Evolutionary conservation across 768 basidiomycete species (phyloP).

Genomic region (Boletus edulis): DNA sequence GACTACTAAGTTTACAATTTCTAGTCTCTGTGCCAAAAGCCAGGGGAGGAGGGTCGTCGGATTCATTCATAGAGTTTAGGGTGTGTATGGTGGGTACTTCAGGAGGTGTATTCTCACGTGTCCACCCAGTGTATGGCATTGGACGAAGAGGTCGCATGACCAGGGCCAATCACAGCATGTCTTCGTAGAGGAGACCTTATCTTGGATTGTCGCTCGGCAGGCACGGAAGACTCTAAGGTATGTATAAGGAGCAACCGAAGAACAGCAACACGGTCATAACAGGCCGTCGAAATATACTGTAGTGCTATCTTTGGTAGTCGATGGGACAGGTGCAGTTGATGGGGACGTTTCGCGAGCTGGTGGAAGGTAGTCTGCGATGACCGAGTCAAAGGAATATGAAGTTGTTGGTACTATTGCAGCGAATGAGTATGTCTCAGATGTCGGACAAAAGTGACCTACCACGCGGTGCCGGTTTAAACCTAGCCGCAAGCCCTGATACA

Average conservation of each 20-base stretch:
- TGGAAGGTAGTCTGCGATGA: slow-evolving; percentile 73
- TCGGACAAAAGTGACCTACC: slow-evolving; percentile 31
- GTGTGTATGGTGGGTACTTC: slow-evolving; percentile 43
- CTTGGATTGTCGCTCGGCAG: not conserved
- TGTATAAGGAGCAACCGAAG: slow-evolving; percentile 2
- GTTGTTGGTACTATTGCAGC: slow-evolving; percentile 37
- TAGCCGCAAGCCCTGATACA: slow-evolving; percentile 57
- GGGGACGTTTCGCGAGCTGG: slow-evolving; percentile 24
- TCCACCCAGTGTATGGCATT: slow-evolving; percentile 27
- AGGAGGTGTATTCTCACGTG: slow-evolving; percentile 8
- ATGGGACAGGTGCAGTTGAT: slow-evolving; percentile 1
- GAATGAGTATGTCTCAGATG: slow-evolving; percentile 7
- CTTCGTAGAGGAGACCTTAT: not conserved
- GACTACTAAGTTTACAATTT: slow-evolving; percentile 86
- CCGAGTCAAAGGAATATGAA: slow-evolving; percentile 63
- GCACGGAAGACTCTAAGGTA: slow-evolving; percentile 17
- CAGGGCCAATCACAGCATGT: not conserved
- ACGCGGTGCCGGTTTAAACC: slow-evolving; percentile 45
- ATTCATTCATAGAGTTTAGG: slow-evolving; percentile 86
- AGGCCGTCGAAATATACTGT: slow-evolving; percentile 44
- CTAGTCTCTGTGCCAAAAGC: slow-evolving; percentile 63
- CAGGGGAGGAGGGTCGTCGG: slow-evolving; percentile 39
- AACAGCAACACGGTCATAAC: slow-evolving; percentile 16
- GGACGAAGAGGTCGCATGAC: slow-evolving; percentile 29
- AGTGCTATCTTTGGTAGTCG: slow-evolving; percentile 27